Evolutionary conservation across 1,284 basidiomycete genomes (phyloP).

Genomic region (Porodaedalea pini): DNA sequence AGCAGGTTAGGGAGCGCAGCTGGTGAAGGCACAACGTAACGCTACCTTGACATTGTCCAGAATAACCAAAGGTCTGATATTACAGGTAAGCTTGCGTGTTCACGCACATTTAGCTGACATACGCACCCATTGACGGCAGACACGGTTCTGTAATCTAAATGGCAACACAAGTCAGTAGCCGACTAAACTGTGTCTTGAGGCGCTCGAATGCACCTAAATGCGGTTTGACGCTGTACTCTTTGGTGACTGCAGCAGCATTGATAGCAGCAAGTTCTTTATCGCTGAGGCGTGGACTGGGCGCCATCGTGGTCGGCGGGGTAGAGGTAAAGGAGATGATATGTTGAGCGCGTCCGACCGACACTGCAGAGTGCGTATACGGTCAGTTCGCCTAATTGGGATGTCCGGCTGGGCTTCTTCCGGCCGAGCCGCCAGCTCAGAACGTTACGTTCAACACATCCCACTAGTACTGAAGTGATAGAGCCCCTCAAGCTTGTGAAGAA

Average conservation of each 20-base stretch:
- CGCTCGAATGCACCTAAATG: slow-evolving; percentile 67
- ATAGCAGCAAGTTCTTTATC: slow-evolving; percentile 77
- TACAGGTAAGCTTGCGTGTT: slow-evolving; percentile 22
- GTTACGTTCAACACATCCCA: no score
- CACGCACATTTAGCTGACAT: slow-evolving; percentile 15
- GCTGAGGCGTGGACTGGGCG: slow-evolving; percentile 48
- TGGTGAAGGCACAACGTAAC: slow-evolving; percentile 19
- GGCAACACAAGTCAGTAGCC: slow-evolving; percentile 22
- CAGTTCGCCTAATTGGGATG: no score
- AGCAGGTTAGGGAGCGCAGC: slow-evolving; percentile 10
- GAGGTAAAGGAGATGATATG: neutral
- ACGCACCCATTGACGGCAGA: slow-evolving; percentile 93
- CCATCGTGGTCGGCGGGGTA: slow-evolving; percentile 2
- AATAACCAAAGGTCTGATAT: slow-evolving; percentile 82
- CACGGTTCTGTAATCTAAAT: slow-evolving; percentile 89
- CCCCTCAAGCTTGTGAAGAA: no score
- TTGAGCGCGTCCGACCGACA: neutral
- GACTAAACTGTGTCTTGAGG: neutral
- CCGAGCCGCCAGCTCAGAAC: no score
- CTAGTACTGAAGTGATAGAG: no score
- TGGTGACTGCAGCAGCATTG: slow-evolving; percentile 84
- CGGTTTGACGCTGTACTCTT: slow-evolving; percentile 81
- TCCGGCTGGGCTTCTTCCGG: no score
- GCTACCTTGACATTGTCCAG: slow-evolving; percentile 97
- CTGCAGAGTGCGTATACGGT: neutral